Conservation (phyloP, 805 yeast species). For the Starmera amethionina region DNA sequence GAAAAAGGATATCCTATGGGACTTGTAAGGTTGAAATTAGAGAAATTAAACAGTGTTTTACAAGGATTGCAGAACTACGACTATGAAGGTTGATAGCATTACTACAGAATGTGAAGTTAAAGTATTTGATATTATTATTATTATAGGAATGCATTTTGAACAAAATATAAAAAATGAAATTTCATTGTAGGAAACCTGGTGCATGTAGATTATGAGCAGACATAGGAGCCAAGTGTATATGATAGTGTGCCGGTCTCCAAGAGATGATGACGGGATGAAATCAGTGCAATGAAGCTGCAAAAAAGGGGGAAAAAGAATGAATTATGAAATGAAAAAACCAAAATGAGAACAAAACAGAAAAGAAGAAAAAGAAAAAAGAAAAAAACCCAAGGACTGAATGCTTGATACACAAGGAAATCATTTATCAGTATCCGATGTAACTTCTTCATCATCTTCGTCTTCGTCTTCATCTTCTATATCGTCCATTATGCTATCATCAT, state of each 20-base stretch:
- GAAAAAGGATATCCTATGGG: conserved; percentile 18
- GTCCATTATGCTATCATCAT: conserved; percentile 37
- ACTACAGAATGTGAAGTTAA: not conserved
- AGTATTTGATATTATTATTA: no score
- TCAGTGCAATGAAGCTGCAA: not conserved
- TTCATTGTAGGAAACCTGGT: no score
- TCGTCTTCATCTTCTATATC: conserved; percentile 51
- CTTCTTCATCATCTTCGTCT: conserved; percentile 39
- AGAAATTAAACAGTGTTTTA: conserved; percentile 2
- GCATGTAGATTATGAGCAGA: no score
- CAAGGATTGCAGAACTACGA: conserved; percentile 13
- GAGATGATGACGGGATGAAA: no score
- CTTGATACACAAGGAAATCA: conserved; percentile 4
- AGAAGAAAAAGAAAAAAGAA: not conserved
- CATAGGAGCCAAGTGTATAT: no score
- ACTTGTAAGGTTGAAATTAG: conserved; percentile 10
- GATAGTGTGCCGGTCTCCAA: no score
- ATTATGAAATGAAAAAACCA: not conserved
- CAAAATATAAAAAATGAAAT: no score
- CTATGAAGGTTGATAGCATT: conserved; percentile 5
- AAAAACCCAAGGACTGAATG: not conserved
- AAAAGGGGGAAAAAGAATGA: not conserved
- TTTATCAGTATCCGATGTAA: conserved; percentile 20
- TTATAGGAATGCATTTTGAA: no score
- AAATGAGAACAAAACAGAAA: not conserved